A percentile compares a stretch with the other conserved stretches of the same genome.
Conservation (phyloP, 345 rosid genomes). For the Mangifera indica region DNA sequence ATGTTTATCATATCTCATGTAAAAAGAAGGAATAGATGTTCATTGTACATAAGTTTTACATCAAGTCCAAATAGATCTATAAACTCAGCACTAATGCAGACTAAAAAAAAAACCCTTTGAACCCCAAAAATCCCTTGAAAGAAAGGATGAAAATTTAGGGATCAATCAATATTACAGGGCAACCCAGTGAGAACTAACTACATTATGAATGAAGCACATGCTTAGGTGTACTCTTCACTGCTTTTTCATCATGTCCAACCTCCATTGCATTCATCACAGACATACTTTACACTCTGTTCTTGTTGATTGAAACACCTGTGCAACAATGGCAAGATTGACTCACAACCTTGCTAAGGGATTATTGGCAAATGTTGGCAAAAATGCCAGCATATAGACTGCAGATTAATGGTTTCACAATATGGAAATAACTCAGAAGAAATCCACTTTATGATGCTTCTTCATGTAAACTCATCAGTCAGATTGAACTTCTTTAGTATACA, state of each 20-base stretch:
- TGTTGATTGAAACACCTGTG: neutral
- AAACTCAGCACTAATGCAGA: neutral
- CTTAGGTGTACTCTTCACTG: neutral
- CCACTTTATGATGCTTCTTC: conserved; percentile 22
- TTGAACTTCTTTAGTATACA: conserved; percentile 13
- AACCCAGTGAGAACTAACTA: too few relatives aligned
- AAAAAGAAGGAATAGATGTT: conserved; percentile 1
- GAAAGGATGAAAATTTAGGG: neutral
- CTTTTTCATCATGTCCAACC: conserved; percentile 3
- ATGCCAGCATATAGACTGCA: conserved; percentile 13
- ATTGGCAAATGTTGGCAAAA: neutral
- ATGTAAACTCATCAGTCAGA: conserved; percentile 9
- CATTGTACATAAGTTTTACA: conserved; percentile 19
- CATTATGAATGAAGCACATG: conserved; percentile 5
- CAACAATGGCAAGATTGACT: neutral
- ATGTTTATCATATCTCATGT: neutral
- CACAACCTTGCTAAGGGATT: conserved; percentile 1
- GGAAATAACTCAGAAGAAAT: conserved; percentile 17
- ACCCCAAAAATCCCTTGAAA: conserved; percentile 12
- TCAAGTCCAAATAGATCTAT: conserved; percentile 2
- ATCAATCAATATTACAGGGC: conserved; percentile 15
- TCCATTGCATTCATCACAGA: neutral
- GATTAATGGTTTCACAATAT: conserved; percentile 7
- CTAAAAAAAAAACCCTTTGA: neutral
- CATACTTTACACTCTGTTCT: neutral